Conservation (phyloP, 305 asterid species). For the Fraxinus dipetala region DNA sequence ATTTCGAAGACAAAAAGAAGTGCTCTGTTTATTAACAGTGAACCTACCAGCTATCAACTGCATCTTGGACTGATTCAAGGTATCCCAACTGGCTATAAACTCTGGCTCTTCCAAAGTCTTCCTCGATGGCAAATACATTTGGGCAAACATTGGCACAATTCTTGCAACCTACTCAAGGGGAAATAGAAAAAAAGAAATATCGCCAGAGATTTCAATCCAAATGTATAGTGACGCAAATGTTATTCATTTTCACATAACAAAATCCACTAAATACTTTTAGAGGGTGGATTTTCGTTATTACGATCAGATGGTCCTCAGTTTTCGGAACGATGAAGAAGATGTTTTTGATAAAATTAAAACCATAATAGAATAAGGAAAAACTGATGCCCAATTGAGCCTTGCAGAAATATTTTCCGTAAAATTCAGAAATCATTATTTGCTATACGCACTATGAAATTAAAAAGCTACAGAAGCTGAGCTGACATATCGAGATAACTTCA, state of each 20-base stretch:
- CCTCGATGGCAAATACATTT: slow-evolving; percentile 76
- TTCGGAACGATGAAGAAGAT: background rate
- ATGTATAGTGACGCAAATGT: background rate
- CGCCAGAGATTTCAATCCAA: slow-evolving; percentile 1
- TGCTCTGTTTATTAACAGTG: background rate
- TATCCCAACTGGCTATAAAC: slow-evolving; percentile 70
- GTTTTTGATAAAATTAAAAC: background rate
- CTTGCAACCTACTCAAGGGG: slow-evolving; percentile 67
- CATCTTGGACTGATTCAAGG: slow-evolving; percentile 65
- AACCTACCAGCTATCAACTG: slow-evolving; percentile 87
- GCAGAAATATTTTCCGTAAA: background rate
- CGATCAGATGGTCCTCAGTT: background rate
- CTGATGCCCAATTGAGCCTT: background rate
- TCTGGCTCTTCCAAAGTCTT: slow-evolving; percentile 97
- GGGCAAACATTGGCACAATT: slow-evolving; percentile 87
- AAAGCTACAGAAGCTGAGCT: background rate
- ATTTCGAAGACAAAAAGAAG: slow-evolving; percentile 6
- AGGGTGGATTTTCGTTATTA: background rate
- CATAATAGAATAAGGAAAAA: background rate
- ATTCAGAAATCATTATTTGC: background rate
- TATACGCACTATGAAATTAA: slow-evolving; percentile 16
- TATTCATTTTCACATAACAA: background rate
- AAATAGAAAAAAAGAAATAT: background rate
- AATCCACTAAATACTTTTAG: background rate
- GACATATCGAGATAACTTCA: slow-evolving; percentile 2